These are phyloP conservation scores for Oryza coarctata DNA, from an alignment of 176 grass and related monocot genomes.

Conservation along the genomic window DNA sequence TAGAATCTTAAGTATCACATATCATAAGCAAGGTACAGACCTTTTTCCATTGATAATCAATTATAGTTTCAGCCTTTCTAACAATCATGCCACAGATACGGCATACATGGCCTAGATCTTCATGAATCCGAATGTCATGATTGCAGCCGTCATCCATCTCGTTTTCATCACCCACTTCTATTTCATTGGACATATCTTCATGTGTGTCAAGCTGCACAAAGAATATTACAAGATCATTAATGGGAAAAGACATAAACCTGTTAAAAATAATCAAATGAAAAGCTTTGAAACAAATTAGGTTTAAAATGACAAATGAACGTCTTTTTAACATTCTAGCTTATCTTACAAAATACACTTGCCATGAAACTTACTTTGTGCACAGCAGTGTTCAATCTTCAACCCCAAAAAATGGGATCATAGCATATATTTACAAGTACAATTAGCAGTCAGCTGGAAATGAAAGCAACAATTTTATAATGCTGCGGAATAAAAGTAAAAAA, in stretches of 20 bases:
- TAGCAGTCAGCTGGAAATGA: slow-evolving; percentile 24
- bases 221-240: slow-evolving; percentile 19
- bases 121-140: slow-evolving; percentile 72
- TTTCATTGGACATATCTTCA: slow-evolving; percentile 45
- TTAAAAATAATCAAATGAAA: slow-evolving; percentile 29
- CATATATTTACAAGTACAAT: slow-evolving; percentile 18
- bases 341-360: not conserved
- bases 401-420: not conserved
- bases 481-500: slow-evolving; percentile 11
- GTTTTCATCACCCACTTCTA: slow-evolving; percentile 51
- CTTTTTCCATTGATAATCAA: slow-evolving; percentile 98
- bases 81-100: slow-evolving; percentile 92
- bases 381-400: slow-evolving; percentile 17
- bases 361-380: not conserved
- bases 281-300: slow-evolving; percentile 5
- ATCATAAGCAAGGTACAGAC: slow-evolving; percentile 38
- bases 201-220: slow-evolving; percentile 45
- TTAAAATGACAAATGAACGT: slow-evolving; percentile 3
- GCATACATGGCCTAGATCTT: slow-evolving; percentile 92
- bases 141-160: slow-evolving; percentile 52
- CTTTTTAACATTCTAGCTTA: not conserved
- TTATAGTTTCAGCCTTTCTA: slow-evolving; percentile 87
- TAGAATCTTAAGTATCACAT: not conserved
- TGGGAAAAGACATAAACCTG: slow-evolving; percentile 16
- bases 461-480: not conserved